Evolutionary conservation across 177 flowering plant species (phyloP).

Genomic region (Telopea speciosissima): DNA sequence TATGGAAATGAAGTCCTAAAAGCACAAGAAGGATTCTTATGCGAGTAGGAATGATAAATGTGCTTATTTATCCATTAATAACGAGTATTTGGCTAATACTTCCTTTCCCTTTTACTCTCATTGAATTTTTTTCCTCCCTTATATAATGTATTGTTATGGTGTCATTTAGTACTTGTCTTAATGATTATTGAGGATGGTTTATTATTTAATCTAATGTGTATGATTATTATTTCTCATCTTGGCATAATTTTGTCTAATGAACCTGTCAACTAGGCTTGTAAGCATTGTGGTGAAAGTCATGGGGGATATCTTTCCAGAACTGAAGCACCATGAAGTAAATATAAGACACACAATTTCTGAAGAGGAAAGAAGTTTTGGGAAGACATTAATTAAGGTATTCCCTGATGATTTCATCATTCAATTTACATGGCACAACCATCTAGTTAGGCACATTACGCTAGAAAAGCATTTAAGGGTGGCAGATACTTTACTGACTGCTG

Average conservation of each 20-base stretch:
- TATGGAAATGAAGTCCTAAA: constrained; percentile 95
- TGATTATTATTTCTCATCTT: not conserved
- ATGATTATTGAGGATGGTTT: not conserved
- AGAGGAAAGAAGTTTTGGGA: constrained; percentile 88
- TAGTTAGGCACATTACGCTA: too few species aligned
- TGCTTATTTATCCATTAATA: not conserved
- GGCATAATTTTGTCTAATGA: not conserved
- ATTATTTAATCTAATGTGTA: not conserved
- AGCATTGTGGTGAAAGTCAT: constrained; percentile 60
- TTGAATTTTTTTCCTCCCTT: not conserved
- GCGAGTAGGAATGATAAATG: constrained; percentile 44
- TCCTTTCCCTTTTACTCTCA: not conserved
- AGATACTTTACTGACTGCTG: too few species aligned
- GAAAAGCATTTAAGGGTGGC: too few species aligned
- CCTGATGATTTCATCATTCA: not conserved
- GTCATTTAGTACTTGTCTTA: not conserved
- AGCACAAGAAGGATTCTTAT: constrained; percentile 89
- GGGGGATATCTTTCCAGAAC: constrained; percentile 90
- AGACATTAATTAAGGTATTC: constrained; percentile 73
- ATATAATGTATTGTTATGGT: not conserved
- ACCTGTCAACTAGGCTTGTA: constrained; percentile 52
- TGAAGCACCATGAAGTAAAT: constrained; percentile 60
- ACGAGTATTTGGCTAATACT: not conserved
- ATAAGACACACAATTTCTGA: constrained; percentile 62
- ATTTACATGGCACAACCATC: too few species aligned